Conservation (phyloP, 345 rosid genomes). For the Streptanthus diversifolius region DNA sequence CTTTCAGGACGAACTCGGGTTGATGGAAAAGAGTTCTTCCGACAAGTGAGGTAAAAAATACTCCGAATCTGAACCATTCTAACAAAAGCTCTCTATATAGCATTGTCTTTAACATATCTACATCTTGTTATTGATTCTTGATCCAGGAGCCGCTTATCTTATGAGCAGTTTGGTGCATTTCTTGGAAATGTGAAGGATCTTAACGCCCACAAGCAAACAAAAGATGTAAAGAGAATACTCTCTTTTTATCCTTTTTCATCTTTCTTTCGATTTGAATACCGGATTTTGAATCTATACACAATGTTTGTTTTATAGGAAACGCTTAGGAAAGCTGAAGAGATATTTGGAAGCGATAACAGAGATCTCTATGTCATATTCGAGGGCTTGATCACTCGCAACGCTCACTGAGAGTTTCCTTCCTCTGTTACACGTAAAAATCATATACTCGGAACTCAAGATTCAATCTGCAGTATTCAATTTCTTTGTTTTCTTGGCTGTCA, state of each 20-base stretch:
- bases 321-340: slow-evolving; percentile 77
- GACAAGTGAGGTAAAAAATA: slow-evolving; percentile 74
- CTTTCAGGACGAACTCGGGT: slow-evolving; percentile 70
- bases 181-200: slow-evolving; percentile 90
- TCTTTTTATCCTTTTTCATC: not conserved
- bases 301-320: slow-evolving; percentile 54
- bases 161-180: slow-evolving; percentile 90
- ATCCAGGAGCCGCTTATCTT: slow-evolving; percentile 51
- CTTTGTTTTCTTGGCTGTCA: slow-evolving; percentile 19
- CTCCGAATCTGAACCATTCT: not conserved
- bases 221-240: slow-evolving; percentile 48
- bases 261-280: not conserved
- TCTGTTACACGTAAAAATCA: slow-evolving; percentile 1
- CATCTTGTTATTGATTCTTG: slow-evolving; percentile 4
- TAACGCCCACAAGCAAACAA: slow-evolving; percentile 85
- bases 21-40: slow-evolving; percentile 95
- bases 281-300: not conserved
- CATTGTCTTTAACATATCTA: not conserved
- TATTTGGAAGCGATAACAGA: slow-evolving; percentile 74
- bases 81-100: not conserved
- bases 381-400: slow-evolving; percentile 71
- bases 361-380: slow-evolving; percentile 77
- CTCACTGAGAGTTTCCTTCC: slow-evolving; percentile 40
- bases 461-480: not conserved
- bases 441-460: slow-evolving; percentile 18